Evolutionary conservation across 1,139 yeast genomes (phyloP), one percentile per base, ranked within the genome.

Genomic region (Candida sp.): DNA sequence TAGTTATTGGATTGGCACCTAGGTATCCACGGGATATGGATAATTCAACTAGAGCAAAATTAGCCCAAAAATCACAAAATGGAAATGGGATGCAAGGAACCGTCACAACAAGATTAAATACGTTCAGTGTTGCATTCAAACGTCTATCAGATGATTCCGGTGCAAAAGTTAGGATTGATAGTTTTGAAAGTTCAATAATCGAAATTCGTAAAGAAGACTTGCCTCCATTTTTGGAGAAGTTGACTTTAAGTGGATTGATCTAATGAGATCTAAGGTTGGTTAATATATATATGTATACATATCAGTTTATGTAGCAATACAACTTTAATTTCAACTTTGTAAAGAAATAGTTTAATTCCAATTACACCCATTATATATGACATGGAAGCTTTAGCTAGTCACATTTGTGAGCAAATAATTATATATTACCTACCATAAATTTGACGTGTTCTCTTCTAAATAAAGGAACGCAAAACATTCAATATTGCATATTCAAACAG

Each of bases 181-280:
- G 96, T 55, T 93, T 93, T 64, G 98, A 93, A 58, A 87, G 96
- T 49, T 84, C 97, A 2, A 88, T 93, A 33, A 89, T 95, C 37
- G 98, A 93, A 64, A 84, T 95, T 39, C 70, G 89, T 46, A 85
- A 84, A 58, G 96, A 90, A 44, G 99, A 95, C 59, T 70, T 93
- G 52, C 75, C 90, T 3, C 89, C 96, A 37, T 93, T 93, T 57
- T 68, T 93, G 51, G 99, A 93, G 61, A 82, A 82, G 45, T 69
- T 93, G 43, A 74, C 79, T 4, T 60, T 72, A 33, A 69, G 75
- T 56, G 75, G 75, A 12, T 55, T 69, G 43, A 57, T 70, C 21
- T 68, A 58, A 37, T 11, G 9, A 7, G 29, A 11, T 25, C 29
- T 25, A 11, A 11, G 29, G 29, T 25, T 25, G 29, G 7, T 25